Percentiles rank a stretch among this genome's conserved stretches.
These are phyloP conservation scores for Blastocladiella britannica DNA, from an alignment of 192 early-diverging fungal genomes.

Conservation along the genomic window DNA sequence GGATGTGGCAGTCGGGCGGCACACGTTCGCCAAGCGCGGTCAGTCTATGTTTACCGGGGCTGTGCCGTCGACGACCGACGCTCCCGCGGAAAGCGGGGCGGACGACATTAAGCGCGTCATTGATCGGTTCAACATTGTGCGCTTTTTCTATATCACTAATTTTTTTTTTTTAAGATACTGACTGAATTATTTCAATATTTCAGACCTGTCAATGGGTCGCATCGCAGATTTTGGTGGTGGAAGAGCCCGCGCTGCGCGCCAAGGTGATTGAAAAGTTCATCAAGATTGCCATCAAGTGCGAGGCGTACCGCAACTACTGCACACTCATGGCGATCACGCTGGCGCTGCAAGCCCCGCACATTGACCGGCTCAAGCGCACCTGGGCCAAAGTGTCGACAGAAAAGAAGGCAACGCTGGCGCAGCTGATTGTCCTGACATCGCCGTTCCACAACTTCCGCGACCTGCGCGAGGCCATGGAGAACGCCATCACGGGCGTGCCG, in stretches of 20 bases:
- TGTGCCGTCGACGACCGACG: too few species aligned
- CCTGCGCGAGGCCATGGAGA: constrained; percentile 29
- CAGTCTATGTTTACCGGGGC: too few species aligned
- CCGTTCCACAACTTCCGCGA: constrained; percentile 33
- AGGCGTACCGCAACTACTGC: constrained; percentile 31
- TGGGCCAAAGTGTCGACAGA: constrained; percentile 22
- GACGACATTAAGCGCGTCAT: constrained; percentile 13
- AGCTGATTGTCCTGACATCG: constrained; percentile 27
- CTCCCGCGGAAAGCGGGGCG: neutral
- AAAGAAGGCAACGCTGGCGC: constrained; percentile 20
- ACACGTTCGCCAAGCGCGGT: neutral
- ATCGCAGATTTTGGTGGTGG: constrained; percentile 24
- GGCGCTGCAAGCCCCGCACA: constrained; percentile 29
- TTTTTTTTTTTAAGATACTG: constrained; percentile 9
- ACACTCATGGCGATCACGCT: constrained; percentile 36
- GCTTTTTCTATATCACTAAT: constrained; percentile 10
- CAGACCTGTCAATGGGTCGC: constrained; percentile 34
- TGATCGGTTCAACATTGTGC: constrained; percentile 16
- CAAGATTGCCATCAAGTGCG: constrained; percentile 38
- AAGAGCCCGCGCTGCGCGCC: constrained; percentile 18
- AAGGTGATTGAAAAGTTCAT: constrained; percentile 40
- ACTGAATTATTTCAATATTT: neutral
- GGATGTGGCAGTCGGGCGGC: neutral
- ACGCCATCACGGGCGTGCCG: constrained; percentile 30
- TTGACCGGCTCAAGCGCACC: constrained; percentile 27